Evolutionary conservation across 2,329 filamentous ascomycete species (phyloP), one percentile per base, ranked within the genome.

Genomic region (Fusarium nelsonii): DNA sequence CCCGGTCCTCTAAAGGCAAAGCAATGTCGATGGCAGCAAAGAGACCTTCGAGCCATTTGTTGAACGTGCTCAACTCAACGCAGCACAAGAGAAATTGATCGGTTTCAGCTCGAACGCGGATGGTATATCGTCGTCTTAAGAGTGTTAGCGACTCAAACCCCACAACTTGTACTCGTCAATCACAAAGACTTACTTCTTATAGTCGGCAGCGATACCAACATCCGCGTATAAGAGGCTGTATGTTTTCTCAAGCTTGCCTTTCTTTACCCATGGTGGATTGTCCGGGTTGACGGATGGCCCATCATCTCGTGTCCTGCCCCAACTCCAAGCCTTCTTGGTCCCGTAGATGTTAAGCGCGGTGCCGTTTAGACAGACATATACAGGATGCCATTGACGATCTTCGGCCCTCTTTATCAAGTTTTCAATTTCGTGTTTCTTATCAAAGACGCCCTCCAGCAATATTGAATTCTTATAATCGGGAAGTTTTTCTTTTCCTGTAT

Each of bases 151-250:
- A 50, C 44, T 53, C 14, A 26, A 36, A 32, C 15, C 28, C 44
- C 23, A 34, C 8, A 10, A n/a, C 36, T 37, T 15, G 23, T 34
- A 23, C 6, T 37, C 10, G 20, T 8, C 32, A n/a, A 40, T 33
- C 12, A 56, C 36, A n/a, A 10, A 40, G 55, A 82, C 86, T 72
- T 78, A 89, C 85, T 92, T 92, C 72, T 86, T 84, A 75, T 92
- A 91, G 77, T 94, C 91, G 16, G 88, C 86, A 11, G 92, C 91
- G 65, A 93, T 86, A 12, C 91, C 91, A 23, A 91, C 87, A 77
- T 94, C 91, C 23, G 91, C 91, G 75, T 93, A 90, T 68, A 92
- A 86, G 48, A 94, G 82, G 53, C 88, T 91, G 75, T 92, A 94
- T n/a, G 85, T 86, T 75, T 84, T 87, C 67, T 92, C 81, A 37